A percentile compares a stretch with the other conserved stretches of the same genome.
Conservation (phyloP, 116 monocot species). For the Iris pallida region DNA sequence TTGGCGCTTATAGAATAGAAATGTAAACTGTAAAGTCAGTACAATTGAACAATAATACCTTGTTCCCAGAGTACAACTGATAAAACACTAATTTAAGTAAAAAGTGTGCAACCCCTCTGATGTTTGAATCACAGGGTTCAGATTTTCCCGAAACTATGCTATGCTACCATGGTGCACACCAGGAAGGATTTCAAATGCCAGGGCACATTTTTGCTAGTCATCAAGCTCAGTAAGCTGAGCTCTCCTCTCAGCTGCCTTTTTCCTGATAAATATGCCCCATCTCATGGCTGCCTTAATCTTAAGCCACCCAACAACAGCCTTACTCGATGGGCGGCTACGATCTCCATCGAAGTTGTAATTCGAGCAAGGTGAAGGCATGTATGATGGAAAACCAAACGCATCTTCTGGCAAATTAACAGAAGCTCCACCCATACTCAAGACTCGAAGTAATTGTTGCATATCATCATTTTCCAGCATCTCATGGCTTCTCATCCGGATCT, state of each 20-base stretch:
- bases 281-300: conserved; percentile 98
- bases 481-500: conserved; percentile 83
- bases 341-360: conserved; percentile 49
- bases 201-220: conserved; percentile 18
- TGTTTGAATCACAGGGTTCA: no score
- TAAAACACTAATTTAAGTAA: no score
- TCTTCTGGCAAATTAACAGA: conserved; percentile 44
- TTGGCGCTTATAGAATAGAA: no score
- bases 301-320: conserved; percentile 85
- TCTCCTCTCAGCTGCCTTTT: conserved; percentile 79
- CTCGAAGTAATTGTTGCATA: conserved; percentile 73
- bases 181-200: no score
- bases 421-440: conserved; percentile 69
- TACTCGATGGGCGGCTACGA: conserved; percentile 43
- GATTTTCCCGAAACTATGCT: no score
- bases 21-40: no score
- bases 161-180: no score
- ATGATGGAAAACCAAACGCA: conserved; percentile 44
- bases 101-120: no score
- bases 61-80: no score
- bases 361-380: conserved; percentile 43
- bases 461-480: conserved; percentile 86
- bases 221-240: conserved; percentile 84
- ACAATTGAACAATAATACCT: no score
- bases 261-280: conserved; percentile 92